These are phyloP conservation scores for Penicillium frequentans DNA, from an alignment of 2,329 filamentous ascomycete species.

Conservation along the genomic window DNA sequence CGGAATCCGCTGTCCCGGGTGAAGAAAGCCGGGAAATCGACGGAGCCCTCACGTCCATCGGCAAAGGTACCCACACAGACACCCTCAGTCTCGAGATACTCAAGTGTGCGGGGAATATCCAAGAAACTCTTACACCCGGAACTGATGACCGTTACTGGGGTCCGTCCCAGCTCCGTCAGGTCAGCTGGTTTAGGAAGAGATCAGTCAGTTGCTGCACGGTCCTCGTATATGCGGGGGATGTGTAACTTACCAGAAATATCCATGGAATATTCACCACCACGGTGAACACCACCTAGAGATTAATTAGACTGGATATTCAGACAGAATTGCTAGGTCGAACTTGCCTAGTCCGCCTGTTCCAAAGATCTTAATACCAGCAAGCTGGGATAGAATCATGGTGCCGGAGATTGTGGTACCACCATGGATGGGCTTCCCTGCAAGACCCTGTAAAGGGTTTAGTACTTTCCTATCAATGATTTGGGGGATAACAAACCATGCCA, in stretches of 20 bases:
- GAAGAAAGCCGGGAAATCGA: conserved; percentile 94
- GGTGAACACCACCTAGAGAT: conserved; percentile 73
- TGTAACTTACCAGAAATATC: conserved; percentile 68
- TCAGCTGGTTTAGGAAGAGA: conserved; percentile 58
- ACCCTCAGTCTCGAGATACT: conserved; percentile 70
- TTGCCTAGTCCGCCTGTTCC: conserved; percentile 82
- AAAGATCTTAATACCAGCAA: conserved; percentile 88
- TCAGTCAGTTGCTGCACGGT: not conserved
- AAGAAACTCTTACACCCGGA: conserved; percentile 96
- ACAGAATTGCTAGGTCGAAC: not conserved
- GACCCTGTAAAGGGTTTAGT: conserved; percentile 48
- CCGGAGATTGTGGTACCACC: conserved; percentile 92
- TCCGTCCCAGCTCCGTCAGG: conserved; percentile 87
- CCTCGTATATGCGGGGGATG: not conserved
- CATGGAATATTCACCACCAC: conserved; percentile 81
- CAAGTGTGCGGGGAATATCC: conserved; percentile 85
- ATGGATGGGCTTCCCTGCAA: conserved; percentile 68
- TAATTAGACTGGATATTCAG: conserved; percentile 14
- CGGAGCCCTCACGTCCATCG: conserved; percentile 68
- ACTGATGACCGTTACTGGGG: conserved; percentile 81
- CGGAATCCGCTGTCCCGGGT: conserved; percentile 79
- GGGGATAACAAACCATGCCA: conserved; percentile 60
- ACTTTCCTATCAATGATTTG: not conserved
- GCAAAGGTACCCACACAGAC: conserved; percentile 87
- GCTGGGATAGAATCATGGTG: conserved; percentile 84